Conservation (phyloP, 176 grass and related monocot genomes). For the Calamus simplicifolius region DNA sequence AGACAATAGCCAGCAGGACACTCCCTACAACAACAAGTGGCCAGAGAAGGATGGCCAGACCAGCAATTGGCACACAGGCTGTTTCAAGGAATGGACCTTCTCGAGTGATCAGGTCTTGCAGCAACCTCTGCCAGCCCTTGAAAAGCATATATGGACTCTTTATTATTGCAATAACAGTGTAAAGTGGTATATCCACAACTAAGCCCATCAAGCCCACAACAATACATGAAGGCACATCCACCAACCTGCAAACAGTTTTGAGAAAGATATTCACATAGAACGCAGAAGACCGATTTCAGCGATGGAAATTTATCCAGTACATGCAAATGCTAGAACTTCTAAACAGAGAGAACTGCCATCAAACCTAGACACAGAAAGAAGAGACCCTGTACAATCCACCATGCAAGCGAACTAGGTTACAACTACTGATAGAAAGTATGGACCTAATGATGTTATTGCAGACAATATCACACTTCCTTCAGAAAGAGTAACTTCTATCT, state of each 20-base stretch:
- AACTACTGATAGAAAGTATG: too few species aligned
- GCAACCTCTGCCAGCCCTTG: conserved; percentile 94
- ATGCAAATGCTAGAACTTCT: not conserved
- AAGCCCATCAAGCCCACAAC: conserved; percentile 52
- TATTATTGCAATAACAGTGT: conserved; percentile 71
- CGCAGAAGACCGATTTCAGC: too few species aligned
- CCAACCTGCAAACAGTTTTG: conserved; percentile 42
- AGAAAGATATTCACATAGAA: not conserved
- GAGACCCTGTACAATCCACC: too few species aligned
- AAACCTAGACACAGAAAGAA: too few species aligned
- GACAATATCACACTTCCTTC: too few species aligned
- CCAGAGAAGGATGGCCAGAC: conserved; percentile 85
- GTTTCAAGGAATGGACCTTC: conserved; percentile 85
- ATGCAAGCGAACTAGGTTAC: too few species aligned
- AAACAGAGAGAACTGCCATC: not conserved
- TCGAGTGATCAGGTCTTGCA: conserved; percentile 78
- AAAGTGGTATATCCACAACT: conserved; percentile 67
- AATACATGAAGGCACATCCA: conserved; percentile 63
- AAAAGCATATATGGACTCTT: conserved; percentile 98
- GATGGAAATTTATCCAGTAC: too few species aligned
- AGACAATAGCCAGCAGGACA: conserved; percentile 62
- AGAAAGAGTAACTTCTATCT: too few species aligned
- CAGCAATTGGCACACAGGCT: conserved; percentile 75
- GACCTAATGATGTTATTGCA: too few species aligned
- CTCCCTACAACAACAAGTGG: conserved; percentile 81